A percentile compares a stretch with the other conserved stretches of the same genome.
phyloP scores from a whole-genome alignment of 78 protist species.

The Acrasis kona region DNA sequence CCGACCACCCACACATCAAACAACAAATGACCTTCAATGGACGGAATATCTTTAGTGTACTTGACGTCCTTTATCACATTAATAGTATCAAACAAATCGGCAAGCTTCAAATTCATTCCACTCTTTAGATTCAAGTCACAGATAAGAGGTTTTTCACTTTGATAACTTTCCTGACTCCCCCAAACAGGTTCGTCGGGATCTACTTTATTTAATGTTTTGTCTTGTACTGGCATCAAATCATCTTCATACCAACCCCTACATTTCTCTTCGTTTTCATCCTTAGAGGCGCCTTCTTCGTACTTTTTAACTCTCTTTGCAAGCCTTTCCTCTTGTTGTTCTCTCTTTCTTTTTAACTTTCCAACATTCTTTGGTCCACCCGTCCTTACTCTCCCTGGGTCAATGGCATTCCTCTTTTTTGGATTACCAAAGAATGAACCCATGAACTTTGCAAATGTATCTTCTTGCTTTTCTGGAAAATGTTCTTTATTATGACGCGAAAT shows the following conservation, averaged over 20 bases:
- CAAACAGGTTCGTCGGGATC: not conserved
- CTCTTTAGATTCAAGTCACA: too few species aligned
- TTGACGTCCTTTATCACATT: too few species aligned
- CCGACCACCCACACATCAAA: too few species aligned
- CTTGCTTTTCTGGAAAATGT: not conserved
- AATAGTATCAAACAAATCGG: too few species aligned
- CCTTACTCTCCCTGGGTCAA: not conserved
- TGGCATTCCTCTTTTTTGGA: not conserved
- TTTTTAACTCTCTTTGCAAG: not conserved
- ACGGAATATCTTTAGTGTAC: too few species aligned
- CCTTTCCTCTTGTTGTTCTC: not conserved
- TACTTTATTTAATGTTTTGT: not conserved
- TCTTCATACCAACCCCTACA: not conserved
- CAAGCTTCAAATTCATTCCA: too few species aligned
- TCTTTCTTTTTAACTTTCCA: not conserved
- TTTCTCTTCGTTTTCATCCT: not conserved
- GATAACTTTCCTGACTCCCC: not conserved
- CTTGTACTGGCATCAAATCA: not conserved
- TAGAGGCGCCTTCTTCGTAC: not conserved
- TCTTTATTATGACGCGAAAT: too few species aligned
- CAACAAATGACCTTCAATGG: too few species aligned
- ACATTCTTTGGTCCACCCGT: not conserved
- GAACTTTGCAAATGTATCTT: not conserved
- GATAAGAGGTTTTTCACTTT: not conserved
- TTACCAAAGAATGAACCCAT: not conserved